Conservation (phyloP, 371 early-diverging fungal genomes). For the Zopfochytrium polystomum region DNA sequence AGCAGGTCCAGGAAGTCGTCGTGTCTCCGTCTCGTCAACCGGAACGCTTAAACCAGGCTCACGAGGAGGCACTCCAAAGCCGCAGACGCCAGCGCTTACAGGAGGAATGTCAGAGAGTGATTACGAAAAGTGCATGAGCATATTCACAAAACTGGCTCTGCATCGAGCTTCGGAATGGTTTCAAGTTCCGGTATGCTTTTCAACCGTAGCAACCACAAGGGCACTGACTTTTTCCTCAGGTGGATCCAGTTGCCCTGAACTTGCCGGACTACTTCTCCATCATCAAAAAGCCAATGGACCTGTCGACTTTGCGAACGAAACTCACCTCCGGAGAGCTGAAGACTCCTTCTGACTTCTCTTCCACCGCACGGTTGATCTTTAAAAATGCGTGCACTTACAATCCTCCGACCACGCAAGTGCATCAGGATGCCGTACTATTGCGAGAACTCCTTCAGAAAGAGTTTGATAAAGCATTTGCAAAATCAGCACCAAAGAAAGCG, state of each 20-base stretch:
- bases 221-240: conserved; percentile 35
- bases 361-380: conserved; percentile 24
- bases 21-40: no score
- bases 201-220: neutral
- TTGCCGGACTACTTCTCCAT: conserved; percentile 58
- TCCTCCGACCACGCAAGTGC: conserved; percentile 21
- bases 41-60: no score
- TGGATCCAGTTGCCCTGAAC: conserved; percentile 55
- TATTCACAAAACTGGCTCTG: conserved; percentile 4
- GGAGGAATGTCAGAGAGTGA: conserved; percentile 4
- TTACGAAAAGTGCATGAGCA: conserved; percentile 22
- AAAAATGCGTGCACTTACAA: conserved; percentile 33
- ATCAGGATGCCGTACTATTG: conserved; percentile 29
- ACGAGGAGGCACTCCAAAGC: no score
- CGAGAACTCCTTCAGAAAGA: conserved; percentile 20
- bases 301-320: conserved; percentile 34
- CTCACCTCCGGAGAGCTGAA: conserved; percentile 19
- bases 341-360: conserved; percentile 17
- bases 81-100: no score
- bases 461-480: conserved; percentile 12
- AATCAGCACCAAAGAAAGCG: neutral
- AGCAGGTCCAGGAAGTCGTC: neutral
- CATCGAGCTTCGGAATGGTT: conserved; percentile 12
- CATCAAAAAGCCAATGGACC: conserved; percentile 64
- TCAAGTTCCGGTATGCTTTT: conserved; percentile 9